Evolutionary conservation across 2,329 filamentous ascomycete species (phyloP).

Genomic region (Aspergillus niger): DNA sequence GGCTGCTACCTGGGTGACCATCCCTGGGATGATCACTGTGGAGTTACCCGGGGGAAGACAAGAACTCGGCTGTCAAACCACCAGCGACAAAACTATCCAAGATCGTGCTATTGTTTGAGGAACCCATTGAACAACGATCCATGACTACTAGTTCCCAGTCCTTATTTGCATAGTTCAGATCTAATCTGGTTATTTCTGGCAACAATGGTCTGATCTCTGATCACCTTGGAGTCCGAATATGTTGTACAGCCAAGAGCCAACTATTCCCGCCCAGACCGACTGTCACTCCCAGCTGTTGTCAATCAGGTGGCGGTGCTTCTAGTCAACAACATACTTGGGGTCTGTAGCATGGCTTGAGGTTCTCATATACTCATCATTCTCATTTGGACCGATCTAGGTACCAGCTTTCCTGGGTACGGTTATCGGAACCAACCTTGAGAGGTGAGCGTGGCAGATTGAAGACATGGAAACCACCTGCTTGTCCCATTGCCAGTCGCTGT

Average conservation of each 20-base stretch:
- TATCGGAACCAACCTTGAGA: background rate
- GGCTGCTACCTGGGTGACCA: background rate
- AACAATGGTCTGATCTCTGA: background rate
- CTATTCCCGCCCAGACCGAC: constrained; percentile 17
- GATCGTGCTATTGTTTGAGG: background rate
- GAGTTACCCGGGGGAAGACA: constrained; percentile 2
- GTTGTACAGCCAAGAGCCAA: constrained; percentile 21
- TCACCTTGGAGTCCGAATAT: background rate
- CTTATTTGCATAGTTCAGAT: constrained; percentile 7
- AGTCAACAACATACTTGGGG: background rate
- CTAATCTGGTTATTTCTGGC: background rate
- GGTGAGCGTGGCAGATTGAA: background rate
- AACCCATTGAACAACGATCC: constrained; percentile 2
- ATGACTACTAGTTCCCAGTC: background rate
- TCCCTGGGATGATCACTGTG: constrained; percentile 18
- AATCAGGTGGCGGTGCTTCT: background rate
- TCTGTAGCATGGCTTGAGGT: background rate
- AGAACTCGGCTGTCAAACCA: background rate
- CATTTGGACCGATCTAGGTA: constrained; percentile 8
- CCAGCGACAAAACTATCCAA: background rate
- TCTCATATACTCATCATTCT: background rate
- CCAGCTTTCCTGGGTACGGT: constrained; percentile 4
- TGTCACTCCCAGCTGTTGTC: constrained; percentile 1
- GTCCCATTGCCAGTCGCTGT: background rate
- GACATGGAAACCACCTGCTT: background rate